Percentiles rank a stretch among this genome's conserved stretches.
These are phyloP conservation scores for Terana coerulea DNA, from an alignment of 768 basidiomycete species.

Conservation along the genomic window DNA sequence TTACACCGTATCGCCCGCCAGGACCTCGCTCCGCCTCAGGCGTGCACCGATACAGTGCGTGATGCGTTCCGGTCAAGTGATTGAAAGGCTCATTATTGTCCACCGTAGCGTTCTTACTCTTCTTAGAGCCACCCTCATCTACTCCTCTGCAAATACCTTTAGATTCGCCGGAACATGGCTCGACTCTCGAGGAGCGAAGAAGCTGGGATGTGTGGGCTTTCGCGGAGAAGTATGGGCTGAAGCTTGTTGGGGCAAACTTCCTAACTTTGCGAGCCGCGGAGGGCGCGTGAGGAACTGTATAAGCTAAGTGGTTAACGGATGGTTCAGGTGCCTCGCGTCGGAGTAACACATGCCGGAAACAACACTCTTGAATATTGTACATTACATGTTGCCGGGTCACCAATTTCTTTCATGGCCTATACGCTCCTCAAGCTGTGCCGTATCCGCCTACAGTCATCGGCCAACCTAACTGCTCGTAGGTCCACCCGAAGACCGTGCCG, in stretches of 20 bases:
- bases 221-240: slow-evolving; percentile 46
- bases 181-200: slow-evolving; percentile 39
- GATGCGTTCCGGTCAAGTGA: not conserved
- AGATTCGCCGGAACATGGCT: slow-evolving; percentile 40
- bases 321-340: too few species aligned
- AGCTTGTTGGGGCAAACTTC: slow-evolving; percentile 57
- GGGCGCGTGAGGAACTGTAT: too few species aligned
- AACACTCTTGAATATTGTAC: not conserved
- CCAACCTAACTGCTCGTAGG: slow-evolving; percentile 20
- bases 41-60: slow-evolving; percentile 54
- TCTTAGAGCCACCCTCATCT: slow-evolving; percentile 46
- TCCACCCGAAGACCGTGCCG: slow-evolving; percentile 13
- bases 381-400: too few species aligned
- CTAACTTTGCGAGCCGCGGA: not conserved
- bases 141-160: slow-evolving; percentile 37
- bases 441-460: not conserved
- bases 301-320: too few species aligned
- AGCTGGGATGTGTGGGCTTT: slow-evolving; percentile 56
- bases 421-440: too few species aligned
- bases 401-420: too few species aligned
- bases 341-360: not conserved
- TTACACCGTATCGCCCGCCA: slow-evolving; percentile 55
- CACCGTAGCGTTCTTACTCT: slow-evolving; percentile 49
- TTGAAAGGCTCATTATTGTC: not conserved
- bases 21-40: slow-evolving; percentile 52